Evolutionary conservation across 2,329 filamentous ascomycete genomes (phyloP).

Genomic region (Hawksworthiomyces lignivorus): DNA sequence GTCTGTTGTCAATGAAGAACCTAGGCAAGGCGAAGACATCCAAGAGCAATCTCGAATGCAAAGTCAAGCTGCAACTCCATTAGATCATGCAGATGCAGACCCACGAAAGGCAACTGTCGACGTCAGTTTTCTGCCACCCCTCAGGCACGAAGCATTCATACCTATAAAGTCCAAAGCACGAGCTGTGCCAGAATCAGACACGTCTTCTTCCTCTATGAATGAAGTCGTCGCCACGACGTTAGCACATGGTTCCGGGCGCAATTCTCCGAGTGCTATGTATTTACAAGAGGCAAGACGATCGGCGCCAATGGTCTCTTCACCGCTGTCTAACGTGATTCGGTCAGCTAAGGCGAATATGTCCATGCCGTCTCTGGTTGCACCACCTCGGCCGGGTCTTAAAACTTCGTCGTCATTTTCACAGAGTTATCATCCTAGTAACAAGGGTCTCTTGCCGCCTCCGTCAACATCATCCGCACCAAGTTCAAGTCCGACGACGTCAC

Average conservation of each 20-base stretch:
- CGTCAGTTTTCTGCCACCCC: constrained; percentile 28
- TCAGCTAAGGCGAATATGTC: constrained; percentile 8
- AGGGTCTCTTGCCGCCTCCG: background rate
- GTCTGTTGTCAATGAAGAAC: constrained; percentile 6
- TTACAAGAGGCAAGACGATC: constrained; percentile 29
- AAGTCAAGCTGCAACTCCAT: background rate
- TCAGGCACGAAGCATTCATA: constrained; percentile 30
- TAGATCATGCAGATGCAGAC: background rate
- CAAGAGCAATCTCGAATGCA: background rate
- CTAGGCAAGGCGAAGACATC: background rate
- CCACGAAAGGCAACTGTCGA: constrained; percentile 12
- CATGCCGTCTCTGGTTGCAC: background rate
- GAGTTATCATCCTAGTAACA: background rate
- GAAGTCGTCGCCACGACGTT: background rate
- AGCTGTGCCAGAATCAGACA: background rate
- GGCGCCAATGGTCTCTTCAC: constrained; percentile 18
- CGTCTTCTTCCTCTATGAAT: too few species aligned
- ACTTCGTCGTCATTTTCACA: background rate
- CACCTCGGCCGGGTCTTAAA: constrained; percentile 3
- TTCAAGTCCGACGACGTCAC: background rate
- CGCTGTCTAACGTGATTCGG: constrained; percentile 15
- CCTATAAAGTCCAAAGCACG: constrained; percentile 18
- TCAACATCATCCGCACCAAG: background rate
- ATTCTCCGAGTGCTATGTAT: constrained; percentile 24
- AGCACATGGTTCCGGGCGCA: constrained; percentile 12